These are phyloP conservation scores for Fistulifera pelliculosa DNA, from an alignment of 108 stramenopile genomes.

Conservation along the genomic window DNA sequence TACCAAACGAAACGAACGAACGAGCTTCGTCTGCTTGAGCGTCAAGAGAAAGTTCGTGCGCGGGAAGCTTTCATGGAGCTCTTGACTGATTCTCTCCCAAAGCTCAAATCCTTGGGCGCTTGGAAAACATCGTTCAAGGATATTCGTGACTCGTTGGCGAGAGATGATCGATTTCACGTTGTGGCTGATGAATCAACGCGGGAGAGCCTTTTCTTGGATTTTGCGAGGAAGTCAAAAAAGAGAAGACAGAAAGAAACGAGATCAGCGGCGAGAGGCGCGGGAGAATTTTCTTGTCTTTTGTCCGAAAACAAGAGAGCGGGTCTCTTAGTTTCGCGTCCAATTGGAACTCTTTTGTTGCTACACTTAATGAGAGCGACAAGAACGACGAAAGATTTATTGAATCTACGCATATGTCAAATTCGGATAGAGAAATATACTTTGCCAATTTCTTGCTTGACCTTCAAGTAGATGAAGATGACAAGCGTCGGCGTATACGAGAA, in stretches of 20 bases:
- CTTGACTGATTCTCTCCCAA: conserved; percentile 48
- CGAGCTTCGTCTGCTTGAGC: conserved; percentile 54
- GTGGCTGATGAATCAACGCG: conserved; percentile 59
- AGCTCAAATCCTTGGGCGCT: conserved; percentile 28
- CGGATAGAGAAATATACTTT: conserved; percentile 67
- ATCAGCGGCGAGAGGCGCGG: conserved; percentile 55
- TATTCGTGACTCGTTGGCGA: conserved; percentile 45
- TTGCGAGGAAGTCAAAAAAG: conserved; percentile 72
- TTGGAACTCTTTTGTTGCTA: conserved; percentile 52
- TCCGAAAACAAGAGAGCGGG: conserved; percentile 54
- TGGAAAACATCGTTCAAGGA: conserved; percentile 39
- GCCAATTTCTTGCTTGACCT: conserved; percentile 68
- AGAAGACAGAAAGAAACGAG: conserved; percentile 60
- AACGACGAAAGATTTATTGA: conserved; percentile 43
- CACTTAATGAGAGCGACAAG: conserved; percentile 25
- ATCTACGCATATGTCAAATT: conserved; percentile 35
- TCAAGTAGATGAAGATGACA: conserved; percentile 69
- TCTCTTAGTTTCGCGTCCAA: conserved; percentile 60
- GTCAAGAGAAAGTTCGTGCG: conserved; percentile 61
- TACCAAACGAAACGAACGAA: conserved; percentile 85
- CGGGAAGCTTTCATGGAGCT: conserved; percentile 63
- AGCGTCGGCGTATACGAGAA: conserved; percentile 64
- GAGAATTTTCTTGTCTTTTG: conserved; percentile 45
- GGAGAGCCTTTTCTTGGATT: conserved; percentile 64
- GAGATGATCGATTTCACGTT: conserved; percentile 77